Evolutionary conservation across 2,329 filamentous ascomycete genomes (phyloP), one percentile per base, ranked within the genome.

Genomic region (Paramyrothecium roridum): DNA sequence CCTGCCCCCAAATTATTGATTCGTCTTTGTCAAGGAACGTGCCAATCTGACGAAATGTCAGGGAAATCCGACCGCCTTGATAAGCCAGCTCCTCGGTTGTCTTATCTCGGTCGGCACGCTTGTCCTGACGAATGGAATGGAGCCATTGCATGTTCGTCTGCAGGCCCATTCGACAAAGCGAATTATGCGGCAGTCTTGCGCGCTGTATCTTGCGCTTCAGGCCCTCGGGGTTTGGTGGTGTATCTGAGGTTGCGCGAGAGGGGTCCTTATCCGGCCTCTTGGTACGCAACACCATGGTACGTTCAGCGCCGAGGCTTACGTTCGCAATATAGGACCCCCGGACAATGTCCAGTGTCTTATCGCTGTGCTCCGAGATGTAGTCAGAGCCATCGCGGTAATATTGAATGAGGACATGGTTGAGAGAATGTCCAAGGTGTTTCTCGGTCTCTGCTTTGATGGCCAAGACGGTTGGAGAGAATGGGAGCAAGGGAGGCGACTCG

Each of bases 401-500:
- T 67, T 99, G 95, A 48, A 99, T 96, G 50, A 99, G 76, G 1
- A 87, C 93, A 68, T 99, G 95, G 65, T 99, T 99, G 46, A 99
- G 74, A 1, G 83, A 76, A 65, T 98, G 95, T 0, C 90, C 88
- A 1, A 96, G 80, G 17, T 84, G 76, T 54, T 81, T 78, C 69
- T 96, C 91, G 0, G 91, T 87, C 54, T 82, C 80, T 16, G 74
- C 70, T 56, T 87, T 86, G 56, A 98, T 86, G 37, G 79, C 73
- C 19, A 85, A 73, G 1, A 98, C 89, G 0, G 85, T 86, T 0
- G 85, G 78, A 0, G 91, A 89, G 72, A 96, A 98, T 2, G 86
- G 79, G 1, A 88, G 75, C 16, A 97, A 73, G 1, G 90, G 86
- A 0, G 93, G 88, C 1, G 90, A 90, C 69, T 96, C 90, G 67